These are phyloP conservation scores for Coemansia erecta DNA, from an alignment of 192 early-diverging fungal species.

Conservation along the genomic window DNA sequence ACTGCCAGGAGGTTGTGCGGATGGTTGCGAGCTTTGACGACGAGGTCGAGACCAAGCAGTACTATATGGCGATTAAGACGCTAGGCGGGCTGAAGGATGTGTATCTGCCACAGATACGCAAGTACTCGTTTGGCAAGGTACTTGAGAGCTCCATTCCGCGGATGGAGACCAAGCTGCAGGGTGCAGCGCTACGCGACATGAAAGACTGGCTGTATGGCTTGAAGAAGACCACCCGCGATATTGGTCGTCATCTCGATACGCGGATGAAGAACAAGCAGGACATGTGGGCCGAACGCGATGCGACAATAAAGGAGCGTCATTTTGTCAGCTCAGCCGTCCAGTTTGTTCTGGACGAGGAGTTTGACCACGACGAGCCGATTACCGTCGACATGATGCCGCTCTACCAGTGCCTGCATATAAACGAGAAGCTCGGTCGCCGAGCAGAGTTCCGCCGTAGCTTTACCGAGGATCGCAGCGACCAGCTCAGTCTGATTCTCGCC, in stretches of 20 bases:
- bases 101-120: conserved; percentile 71
- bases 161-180: conserved; percentile 84
- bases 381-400: conserved; percentile 92
- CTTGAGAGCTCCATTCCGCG: conserved; percentile 86
- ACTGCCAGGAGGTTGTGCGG: conserved; percentile 85
- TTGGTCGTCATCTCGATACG: conserved; percentile 83
- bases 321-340: conserved; percentile 78
- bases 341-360: conserved; percentile 80
- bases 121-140: conserved; percentile 81
- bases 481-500: conserved; percentile 82
- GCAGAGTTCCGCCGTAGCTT: conserved; percentile 83
- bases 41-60: conserved; percentile 77
- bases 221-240: conserved; percentile 74
- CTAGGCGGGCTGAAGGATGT: conserved; percentile 76
- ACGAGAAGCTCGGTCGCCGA: conserved; percentile 88
- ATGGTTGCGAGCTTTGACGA: conserved; percentile 79
- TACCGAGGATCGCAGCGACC: conserved; percentile 86
- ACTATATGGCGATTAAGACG: conserved; percentile 90
- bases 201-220: conserved; percentile 89
- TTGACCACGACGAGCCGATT: conserved; percentile 69
- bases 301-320: conserved; percentile 36
- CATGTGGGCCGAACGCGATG: conserved; percentile 46
- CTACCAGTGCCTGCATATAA: conserved; percentile 94
- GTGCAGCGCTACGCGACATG: conserved; percentile 81
- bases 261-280: conserved; percentile 71